phyloP scores from a whole-genome alignment of 2,329 filamentous ascomycete genomes.

The Colletotrichum sp. region DNA sequence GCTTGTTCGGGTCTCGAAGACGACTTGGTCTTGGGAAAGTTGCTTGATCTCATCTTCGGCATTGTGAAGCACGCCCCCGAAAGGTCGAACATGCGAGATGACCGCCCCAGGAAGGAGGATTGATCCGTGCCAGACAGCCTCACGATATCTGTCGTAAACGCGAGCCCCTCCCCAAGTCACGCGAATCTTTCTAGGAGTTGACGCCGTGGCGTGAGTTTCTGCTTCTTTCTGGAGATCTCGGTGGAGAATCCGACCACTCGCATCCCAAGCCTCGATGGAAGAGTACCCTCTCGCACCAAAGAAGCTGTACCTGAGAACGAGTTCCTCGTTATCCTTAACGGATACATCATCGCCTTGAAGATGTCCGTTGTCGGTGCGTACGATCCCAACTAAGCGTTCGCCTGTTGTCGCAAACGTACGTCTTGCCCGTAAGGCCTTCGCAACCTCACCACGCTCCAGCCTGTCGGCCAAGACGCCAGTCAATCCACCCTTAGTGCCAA shows the following conservation, averaged over 20 bases:
- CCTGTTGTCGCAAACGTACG: slow-evolving; percentile 35
- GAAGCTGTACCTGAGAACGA: slow-evolving; percentile 27
- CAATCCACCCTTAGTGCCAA: slow-evolving; percentile 32
- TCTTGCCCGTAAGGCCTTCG: slow-evolving; percentile 26
- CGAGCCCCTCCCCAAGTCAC: slow-evolving; percentile 36
- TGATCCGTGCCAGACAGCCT: slow-evolving; percentile 35
- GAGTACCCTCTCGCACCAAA: slow-evolving; percentile 29
- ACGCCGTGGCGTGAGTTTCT: background rate
- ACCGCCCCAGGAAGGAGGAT: slow-evolving; percentile 24
- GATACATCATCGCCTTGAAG: slow-evolving; percentile 30
- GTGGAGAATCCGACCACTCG: slow-evolving; percentile 27
- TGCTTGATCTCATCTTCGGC: slow-evolving; percentile 24
- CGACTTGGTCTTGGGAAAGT: slow-evolving; percentile 19
- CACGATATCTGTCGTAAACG: slow-evolving; percentile 35
- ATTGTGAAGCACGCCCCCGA: slow-evolving; percentile 29
- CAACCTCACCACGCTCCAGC: slow-evolving; percentile 17
- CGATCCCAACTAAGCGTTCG: slow-evolving; percentile 30
- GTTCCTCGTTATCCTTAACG: background rate
- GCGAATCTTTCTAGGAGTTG: slow-evolving; percentile 20
- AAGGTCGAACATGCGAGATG: slow-evolving; percentile 24
- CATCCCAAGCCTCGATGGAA: slow-evolving; percentile 33
- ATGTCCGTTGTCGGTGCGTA: slow-evolving; percentile 16
- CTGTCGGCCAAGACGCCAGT: slow-evolving; percentile 29
- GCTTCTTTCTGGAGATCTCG: slow-evolving; percentile 28
- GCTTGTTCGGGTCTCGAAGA: slow-evolving; percentile 30